A percentile compares a stretch with the other conserved stretches of the same genome.
These are phyloP conservation scores for Solanum medicagineum DNA, from an alignment of 257 asterid genomes.

Conservation along the genomic window DNA sequence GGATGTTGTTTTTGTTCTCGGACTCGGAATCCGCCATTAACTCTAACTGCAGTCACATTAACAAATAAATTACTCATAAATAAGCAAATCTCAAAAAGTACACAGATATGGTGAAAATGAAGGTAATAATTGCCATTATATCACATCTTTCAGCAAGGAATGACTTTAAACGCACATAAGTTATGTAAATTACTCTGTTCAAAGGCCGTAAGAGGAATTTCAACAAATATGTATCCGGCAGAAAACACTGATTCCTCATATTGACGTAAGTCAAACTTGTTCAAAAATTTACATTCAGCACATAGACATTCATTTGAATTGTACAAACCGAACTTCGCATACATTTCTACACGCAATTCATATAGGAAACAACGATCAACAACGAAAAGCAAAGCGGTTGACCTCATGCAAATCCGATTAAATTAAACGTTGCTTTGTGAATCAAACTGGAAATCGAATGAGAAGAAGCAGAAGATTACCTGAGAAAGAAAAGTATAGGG, in stretches of 20 bases:
- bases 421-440: not conserved
- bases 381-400: not conserved
- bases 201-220: not conserved
- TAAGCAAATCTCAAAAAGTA: not conserved
- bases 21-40: slow-evolving; percentile 22
- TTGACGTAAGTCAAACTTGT: not conserved
- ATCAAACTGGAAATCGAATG: not conserved
- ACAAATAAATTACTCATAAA: not conserved
- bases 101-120: not conserved
- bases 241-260: not conserved
- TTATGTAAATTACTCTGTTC: not conserved
- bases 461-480: not conserved
- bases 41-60: slow-evolving; percentile 17
- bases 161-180: not conserved
- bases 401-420: not conserved
- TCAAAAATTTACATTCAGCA: not conserved
- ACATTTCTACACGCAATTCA: not conserved
- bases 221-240: not conserved
- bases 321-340: not conserved
- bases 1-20: slow-evolving; percentile 11
- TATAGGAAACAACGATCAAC: not conserved
- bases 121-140: not conserved
- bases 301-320: not conserved
- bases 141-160: not conserved
- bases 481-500: not conserved